Evolutionary conservation across 2,329 filamentous ascomycete species (phyloP).

Genomic region (Zalaria obscura): DNA sequence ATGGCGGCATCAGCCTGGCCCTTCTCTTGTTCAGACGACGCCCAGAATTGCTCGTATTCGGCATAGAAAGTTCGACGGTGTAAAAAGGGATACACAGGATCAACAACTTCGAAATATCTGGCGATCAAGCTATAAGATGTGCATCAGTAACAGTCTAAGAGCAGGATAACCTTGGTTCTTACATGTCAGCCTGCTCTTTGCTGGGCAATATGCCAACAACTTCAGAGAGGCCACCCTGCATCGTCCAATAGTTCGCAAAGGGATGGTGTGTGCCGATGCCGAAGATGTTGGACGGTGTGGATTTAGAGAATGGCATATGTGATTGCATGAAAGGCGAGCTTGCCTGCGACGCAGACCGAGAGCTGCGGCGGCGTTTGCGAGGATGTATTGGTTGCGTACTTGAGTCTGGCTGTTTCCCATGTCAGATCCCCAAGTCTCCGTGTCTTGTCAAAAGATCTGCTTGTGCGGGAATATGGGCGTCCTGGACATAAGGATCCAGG

Average conservation of each 20-base stretch:
- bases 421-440: too few relatives aligned
- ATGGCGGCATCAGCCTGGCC: slow-evolving; percentile 51
- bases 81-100: slow-evolving; percentile 70
- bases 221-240: slow-evolving; percentile 58
- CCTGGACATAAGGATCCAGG: too few relatives aligned
- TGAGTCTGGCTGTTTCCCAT: too few relatives aligned
- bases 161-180: neutral
- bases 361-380: too few relatives aligned
- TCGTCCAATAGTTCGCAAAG: slow-evolving; percentile 73
- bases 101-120: slow-evolving; percentile 46
- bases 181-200: slow-evolving; percentile 59
- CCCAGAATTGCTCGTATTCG: slow-evolving; percentile 70
- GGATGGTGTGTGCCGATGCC: slow-evolving; percentile 68
- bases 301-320: slow-evolving; percentile 56
- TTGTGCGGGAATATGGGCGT: too few relatives aligned
- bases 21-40: slow-evolving; percentile 42
- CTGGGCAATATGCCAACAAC: slow-evolving; percentile 63
- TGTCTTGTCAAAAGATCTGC: too few relatives aligned
- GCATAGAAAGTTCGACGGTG: slow-evolving; percentile 61
- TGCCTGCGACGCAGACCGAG: slow-evolving; percentile 5
- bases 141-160: neutral
- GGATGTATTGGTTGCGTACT: too few relatives aligned
- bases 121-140: slow-evolving; percentile 27
- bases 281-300: slow-evolving; percentile 63
- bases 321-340: slow-evolving; percentile 47